Evolutionary conservation across 495 filamentous ascomycete genomes (phyloP), one percentile per base, ranked within the genome.

Genomic region (Daldinia vernicosa): DNA sequence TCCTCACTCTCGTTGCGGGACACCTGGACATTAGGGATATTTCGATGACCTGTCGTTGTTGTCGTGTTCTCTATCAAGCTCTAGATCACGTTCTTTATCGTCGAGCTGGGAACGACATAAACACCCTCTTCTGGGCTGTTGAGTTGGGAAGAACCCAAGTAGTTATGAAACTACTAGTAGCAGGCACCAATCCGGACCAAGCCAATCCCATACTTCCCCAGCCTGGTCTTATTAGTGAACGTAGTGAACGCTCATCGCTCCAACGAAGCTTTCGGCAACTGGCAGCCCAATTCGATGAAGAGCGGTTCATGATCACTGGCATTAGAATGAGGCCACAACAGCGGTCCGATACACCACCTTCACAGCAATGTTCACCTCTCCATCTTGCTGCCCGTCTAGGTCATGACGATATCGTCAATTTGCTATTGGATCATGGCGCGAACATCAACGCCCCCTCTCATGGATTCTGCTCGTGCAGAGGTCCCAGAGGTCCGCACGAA

Each of bases 401-500:
- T 27, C n/a, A 19, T 11, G 17, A 45, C 17, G 56, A 67, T 27
- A 61, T 61, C 2, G 17, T 55, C 28, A 35, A 37, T 3, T 19
- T 67, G 14, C 43, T 67, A 4, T 28, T 61, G 19, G 56, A 61
- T 11, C 19, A 45, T 17, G 65, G 65, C 3, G 65, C 65, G 43
- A 61, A 67, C 35, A 26, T 61, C 8, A 43, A 61, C 17, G 33
- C 65, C 33, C 65, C 61, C 27, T 67, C 65, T 6, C 14, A 7
- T 12, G 17, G 27, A 15, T 61, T 60, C 17, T 60, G 37, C 33
- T 0, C 1, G 1, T 66, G 55, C 55, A 6, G 19, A 4, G 35
- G 26, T 19, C 3, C 3, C 55, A 6, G 19, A 4, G 35, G 26
- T 19, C 3, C 3, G 19, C 4, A 5, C n/a, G 40, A 6, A 17